Evolutionary conservation across 306 rosid species (phyloP).

Genomic region (Lathyrus sativus): DNA sequence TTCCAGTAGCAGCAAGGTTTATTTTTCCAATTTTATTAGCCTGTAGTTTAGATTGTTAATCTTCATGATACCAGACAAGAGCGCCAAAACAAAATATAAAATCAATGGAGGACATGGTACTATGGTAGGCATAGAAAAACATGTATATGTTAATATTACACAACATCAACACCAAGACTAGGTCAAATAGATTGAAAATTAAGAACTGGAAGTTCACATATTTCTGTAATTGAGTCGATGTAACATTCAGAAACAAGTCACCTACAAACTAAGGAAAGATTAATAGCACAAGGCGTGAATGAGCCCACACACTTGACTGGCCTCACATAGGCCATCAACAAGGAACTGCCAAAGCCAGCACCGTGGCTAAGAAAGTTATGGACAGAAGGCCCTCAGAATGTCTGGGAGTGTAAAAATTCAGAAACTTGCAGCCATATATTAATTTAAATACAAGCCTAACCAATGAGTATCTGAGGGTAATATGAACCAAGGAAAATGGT

Average conservation of each 20-base stretch:
- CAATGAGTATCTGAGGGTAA: slow-evolving; percentile 11
- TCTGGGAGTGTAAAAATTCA: background rate
- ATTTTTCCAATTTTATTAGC: slow-evolving; percentile 93
- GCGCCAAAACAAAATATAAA: slow-evolving; percentile 18
- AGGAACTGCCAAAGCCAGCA: slow-evolving; percentile 4
- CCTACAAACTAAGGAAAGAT: background rate
- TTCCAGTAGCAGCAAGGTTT: slow-evolving; percentile 97
- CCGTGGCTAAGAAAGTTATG: slow-evolving; percentile 5
- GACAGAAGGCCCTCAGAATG: background rate
- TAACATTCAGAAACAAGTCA: slow-evolving; percentile 20
- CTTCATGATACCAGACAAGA: slow-evolving; percentile 23
- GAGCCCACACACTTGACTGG: background rate
- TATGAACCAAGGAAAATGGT: background rate
- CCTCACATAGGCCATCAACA: slow-evolving; percentile 2
- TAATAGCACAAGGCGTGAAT: background rate
- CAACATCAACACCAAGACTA: slow-evolving; percentile 22
- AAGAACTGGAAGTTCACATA: slow-evolving; percentile 1
- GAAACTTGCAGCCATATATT: background rate
- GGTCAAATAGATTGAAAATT: slow-evolving; percentile 19
- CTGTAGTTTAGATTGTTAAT: slow-evolving; percentile 50
- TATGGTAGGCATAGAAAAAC: background rate
- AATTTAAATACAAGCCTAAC: slow-evolving; percentile 11
- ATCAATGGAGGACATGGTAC: background rate
- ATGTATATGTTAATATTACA: background rate
- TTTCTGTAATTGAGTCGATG: slow-evolving; percentile 18